Evolutionary conservation across 2,329 filamentous ascomycete species (phyloP), one percentile per base, ranked within the genome.

Genomic region (Dendrostoma leiphaemia): DNA sequence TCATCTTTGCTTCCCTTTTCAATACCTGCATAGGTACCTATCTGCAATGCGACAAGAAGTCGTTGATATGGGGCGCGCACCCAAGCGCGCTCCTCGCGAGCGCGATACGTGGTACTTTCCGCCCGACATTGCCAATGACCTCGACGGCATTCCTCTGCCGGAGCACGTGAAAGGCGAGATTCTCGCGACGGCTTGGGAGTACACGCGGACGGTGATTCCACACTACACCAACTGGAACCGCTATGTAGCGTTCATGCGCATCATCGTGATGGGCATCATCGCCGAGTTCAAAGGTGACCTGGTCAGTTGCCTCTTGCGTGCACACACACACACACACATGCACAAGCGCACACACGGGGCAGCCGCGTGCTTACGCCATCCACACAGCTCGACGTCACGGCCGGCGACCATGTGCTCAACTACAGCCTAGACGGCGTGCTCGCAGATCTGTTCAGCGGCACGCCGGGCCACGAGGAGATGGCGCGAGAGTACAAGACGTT

Each of bases 151-250:
- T 2, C 32, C n/a, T 3, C 38, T 61, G 10, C 40, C 48, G 1
- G 38, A 60, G 21, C 17, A 38, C 12, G 24, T 57, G 32, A 57
- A 60, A 21, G 24, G 48, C 5, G 62, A 66, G 44, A 43, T 53
- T 2, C 41, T 62, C 6, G 61, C 60, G 8, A 60, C 53, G 10
- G 62, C 62, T 0, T 66, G 60, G 59, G 62, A 65, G 51, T 66
- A 66, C 37, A 54, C 60, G 2, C 45, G 62, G 17, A 61, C 57
- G 37, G 60, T 64, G 1, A 64, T 65, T n/a, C 63, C 64, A 0
- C 40, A 59, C 4, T 64, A 56, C 48, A 62, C 62, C 28, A 64
- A 65, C 52, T 61, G 57, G 56, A 26, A 46, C 2, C 60, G 61
- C 12, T 64, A 64, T 38, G 24, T 65, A 10, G 60, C 59, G 32